Base-by-base conservation (phyloP, 164 flowering plant genomes). In the Vitis amurensis region DNA sequence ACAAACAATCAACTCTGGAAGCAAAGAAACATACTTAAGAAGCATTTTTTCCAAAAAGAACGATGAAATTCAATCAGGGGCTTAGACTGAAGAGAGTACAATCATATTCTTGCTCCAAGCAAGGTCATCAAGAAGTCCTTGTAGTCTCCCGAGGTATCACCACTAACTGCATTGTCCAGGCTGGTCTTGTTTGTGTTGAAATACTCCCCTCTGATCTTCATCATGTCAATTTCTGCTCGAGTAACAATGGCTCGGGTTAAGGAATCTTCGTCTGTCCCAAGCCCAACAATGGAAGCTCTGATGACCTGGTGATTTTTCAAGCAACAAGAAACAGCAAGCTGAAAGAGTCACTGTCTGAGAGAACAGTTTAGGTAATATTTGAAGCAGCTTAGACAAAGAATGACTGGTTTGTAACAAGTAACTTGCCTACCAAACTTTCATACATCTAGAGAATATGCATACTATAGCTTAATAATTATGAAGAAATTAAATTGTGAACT, bases 101-200 rank as follows among this genome's bases (percentile, higher is more conserved):
- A 60, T 79, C 76, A 85, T 31, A 79, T 14, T 67, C 47, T 76
- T 55, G 81, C 81, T 65, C 94, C 98, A 71, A 89, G 87, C 81
- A 93, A 81, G 44, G 96, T 86, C 85, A 89, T 67, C 76, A 91
- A 80, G 84, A 89, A 86, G 63, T 80, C 71, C 73, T 79, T 81
- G 82, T 91, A 93, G 71, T 88, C 83, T 55, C 94, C 96, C 0
- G 98, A 93, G 5, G 96, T 91, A 71, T 91, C 98, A 0, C 84
- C 94, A 15, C 59, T 72, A n/a, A 91, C 88, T 4, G 78, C 94
- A 62, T 78, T 74, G 50, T 85, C 93, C 3, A 91, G 80, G 71
- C 78, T 82, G n/a, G 70, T 55, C 50, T 87, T 88, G 82, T 85
- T 73, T 62, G 69, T 69, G 30, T 71, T 73, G 48, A 59, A 61